Conservation (phyloP, 2,329 filamentous ascomycete genomes). For the Drechslerella stenobrocha region DNA sequence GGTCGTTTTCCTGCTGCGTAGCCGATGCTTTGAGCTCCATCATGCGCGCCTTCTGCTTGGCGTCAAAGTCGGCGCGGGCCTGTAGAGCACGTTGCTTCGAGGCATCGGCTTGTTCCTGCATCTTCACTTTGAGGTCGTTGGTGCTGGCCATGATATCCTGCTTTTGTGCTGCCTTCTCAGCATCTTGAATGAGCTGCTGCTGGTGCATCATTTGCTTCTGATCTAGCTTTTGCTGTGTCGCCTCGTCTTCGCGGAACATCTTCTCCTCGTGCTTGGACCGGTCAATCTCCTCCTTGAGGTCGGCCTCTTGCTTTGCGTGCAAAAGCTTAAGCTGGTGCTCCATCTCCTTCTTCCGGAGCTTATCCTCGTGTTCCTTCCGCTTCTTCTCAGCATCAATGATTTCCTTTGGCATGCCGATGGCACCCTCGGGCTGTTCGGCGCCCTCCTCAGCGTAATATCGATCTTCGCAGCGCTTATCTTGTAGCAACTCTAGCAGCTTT, state of each 20-base stretch:
- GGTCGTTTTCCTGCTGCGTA: conserved; percentile 11
- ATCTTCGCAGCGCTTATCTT: conserved; percentile 16
- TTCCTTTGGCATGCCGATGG: conserved; percentile 6
- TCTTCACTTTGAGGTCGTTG: conserved; percentile 6
- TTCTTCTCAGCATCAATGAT: conserved; percentile 21
- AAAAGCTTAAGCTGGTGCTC: conserved; percentile 13
- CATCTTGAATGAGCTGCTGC: conserved; percentile 17
- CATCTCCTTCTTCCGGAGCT: conserved; percentile 14
- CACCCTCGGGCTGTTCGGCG: conserved; percentile 14
- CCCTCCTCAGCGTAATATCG: conserved; percentile 19
- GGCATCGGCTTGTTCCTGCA: conserved; percentile 10
- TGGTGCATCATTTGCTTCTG: conserved; percentile 18
- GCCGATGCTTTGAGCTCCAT: conserved; percentile 8
- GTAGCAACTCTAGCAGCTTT: conserved; percentile 6
- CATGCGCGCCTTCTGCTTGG: conserved; percentile 9
- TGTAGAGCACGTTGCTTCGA: conserved; percentile 5
- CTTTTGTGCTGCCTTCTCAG: conserved; percentile 15
- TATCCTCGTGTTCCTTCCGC: conserved; percentile 16
- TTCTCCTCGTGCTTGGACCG: conserved; percentile 20
- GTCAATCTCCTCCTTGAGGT: conserved; percentile 14
- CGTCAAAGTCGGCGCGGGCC: conserved; percentile 14
- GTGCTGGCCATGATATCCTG: conserved; percentile 13
- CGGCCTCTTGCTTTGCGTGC: conserved; percentile 14
- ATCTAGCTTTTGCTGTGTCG: conserved; percentile 9
- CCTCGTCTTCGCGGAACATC: conserved; percentile 19